phyloP scores from a whole-genome alignment of 2,329 filamentous ascomycete species.

The Zelopaecilomyces penicillatus region DNA sequence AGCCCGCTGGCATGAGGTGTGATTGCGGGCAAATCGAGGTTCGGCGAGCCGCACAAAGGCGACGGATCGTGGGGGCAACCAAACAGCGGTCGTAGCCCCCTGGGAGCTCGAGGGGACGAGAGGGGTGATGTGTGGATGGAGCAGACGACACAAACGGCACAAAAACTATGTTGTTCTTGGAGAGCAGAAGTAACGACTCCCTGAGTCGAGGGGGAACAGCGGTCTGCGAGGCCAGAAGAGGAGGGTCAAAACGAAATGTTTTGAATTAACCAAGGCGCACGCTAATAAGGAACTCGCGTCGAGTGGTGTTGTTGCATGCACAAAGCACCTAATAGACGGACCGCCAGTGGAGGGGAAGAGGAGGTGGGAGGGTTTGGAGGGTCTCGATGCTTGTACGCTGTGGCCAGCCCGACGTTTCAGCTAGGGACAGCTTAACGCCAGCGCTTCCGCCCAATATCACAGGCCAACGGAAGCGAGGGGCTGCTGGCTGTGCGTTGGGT shows the following conservation, averaged over 20 bases:
- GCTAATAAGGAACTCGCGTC: conserved; percentile 5
- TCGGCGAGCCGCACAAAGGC: conserved; percentile 5
- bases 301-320: conserved; percentile 6
- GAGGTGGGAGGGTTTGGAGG: neutral
- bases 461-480: too few species aligned
- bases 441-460: too few species aligned
- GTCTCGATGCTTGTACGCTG: neutral
- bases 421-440: neutral
- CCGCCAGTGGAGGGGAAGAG: neutral
- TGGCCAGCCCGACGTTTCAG: neutral
- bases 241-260: neutral
- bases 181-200: neutral
- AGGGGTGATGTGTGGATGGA: neutral
- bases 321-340: neutral
- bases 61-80: conserved; percentile 6
- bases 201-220: neutral
- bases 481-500: too few species aligned
- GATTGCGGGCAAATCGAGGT: neutral
- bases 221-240: conserved; percentile 4
- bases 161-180: neutral
- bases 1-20: conserved; percentile 17
- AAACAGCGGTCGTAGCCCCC: conserved; percentile 6
- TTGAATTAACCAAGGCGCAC: conserved; percentile 6
- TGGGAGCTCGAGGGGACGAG: neutral
- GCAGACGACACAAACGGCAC: neutral